Conservation (phyloP, 345 rosid species). For the Populus deltoides region DNA sequence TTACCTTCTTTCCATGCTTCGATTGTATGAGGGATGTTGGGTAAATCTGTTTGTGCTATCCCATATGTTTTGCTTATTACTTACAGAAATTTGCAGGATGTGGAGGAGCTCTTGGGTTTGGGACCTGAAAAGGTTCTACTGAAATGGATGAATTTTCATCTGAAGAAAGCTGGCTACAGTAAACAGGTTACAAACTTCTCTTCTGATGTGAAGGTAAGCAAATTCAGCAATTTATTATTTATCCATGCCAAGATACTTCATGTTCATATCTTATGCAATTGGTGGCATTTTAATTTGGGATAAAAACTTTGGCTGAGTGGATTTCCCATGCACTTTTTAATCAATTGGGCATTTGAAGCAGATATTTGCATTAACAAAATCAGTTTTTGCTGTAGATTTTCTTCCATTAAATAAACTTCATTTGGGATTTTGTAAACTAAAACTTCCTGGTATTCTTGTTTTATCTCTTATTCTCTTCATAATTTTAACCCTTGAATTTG, state of each 20-base stretch:
- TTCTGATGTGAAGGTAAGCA: constrained; percentile 83
- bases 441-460: neutral
- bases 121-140: constrained; percentile 92
- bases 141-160: constrained; percentile 98
- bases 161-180: constrained; percentile 85
- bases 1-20: neutral
- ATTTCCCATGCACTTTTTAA: neutral
- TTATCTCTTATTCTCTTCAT: neutral
- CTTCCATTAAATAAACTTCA: neutral
- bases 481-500: constrained; percentile 23
- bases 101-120: constrained; percentile 87
- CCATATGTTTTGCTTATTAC: neutral
- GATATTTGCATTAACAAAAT: neutral
- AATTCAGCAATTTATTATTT: constrained; percentile 13
- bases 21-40: neutral
- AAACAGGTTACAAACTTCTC: constrained; percentile 95
- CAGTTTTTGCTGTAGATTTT: neutral
- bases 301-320: neutral
- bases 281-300: constrained; percentile 8
- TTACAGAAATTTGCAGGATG: constrained; percentile 55
- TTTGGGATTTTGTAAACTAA: no score
- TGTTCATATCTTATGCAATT: neutral
- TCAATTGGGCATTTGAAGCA: neutral
- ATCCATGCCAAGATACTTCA: constrained; percentile 8
- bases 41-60: neutral